Base-by-base conservation (phyloP, 768 basidiomycete species). In the Tephrocybe sp. region DNA sequence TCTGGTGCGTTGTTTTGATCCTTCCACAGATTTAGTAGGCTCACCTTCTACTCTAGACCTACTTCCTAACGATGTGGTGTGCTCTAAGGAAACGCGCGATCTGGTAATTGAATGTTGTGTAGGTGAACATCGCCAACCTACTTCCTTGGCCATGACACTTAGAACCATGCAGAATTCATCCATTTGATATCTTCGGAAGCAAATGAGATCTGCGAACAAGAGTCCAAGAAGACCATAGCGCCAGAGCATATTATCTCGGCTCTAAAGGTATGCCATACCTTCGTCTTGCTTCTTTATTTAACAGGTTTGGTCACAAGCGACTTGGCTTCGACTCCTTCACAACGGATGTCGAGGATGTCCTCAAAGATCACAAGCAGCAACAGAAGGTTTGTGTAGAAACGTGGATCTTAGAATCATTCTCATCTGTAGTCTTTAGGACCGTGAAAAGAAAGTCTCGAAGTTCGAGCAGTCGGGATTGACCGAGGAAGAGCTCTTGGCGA, bases 51-150 rank as follows among this genome's bases (percentile, higher is more conserved):
- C 51, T 44, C 26, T 65, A 98, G 97, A 99, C 61, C 71, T 98
- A 55, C 80, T 98, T 13, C 93, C 96, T 19, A 80, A 70, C 57
- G 95, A 97, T 61, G 78, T 96, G 11, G 76, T 83, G 25, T 98
- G 93, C 63, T 83, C 94, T 21, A 98, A 98, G 70, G 97, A 98
- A 61, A 96, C 96, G 54, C 87, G 93, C 60, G 97, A 98, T 76
- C 70, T 98, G 55, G 87, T 99, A 34, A 94, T 95, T 68, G 94
- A 98, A 73, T 98, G 95, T 61, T 98, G 96, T 83, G 92, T 98
- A 82, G 97, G 97, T 97, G 76, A 87, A 87, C 79, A 75, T 52
- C 38, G 30, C 24, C 47, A 54, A 42, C 36, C 22, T 31, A 34
- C 24, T n/a, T 59, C 21, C 18, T 47, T 16, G 26, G 31, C 5